Evolutionary conservation across 1,284 basidiomycete species (phyloP).

Genomic region (Pseudozyma sp.): DNA sequence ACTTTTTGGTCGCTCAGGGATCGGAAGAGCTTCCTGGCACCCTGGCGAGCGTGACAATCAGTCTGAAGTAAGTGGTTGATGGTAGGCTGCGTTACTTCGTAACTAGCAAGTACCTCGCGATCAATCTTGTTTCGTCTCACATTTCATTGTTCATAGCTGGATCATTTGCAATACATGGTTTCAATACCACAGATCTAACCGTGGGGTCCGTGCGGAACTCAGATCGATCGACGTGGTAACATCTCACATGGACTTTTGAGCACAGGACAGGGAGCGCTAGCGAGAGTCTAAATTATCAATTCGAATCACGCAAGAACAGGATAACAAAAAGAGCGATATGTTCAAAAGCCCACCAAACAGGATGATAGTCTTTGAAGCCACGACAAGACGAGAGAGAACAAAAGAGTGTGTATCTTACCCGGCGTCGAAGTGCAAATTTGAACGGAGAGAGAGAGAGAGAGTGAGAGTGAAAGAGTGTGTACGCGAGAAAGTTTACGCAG

Average conservation of each 20-base stretch:
- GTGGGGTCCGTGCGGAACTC: too few relatives aligned
- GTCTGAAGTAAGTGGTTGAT: conserved; percentile 31
- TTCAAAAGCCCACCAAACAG: too few relatives aligned
- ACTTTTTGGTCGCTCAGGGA: conserved; percentile 54
- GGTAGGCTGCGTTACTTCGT: not conserved
- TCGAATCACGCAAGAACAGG: too few relatives aligned
- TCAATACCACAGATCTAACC: too few relatives aligned
- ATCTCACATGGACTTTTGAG: too few relatives aligned
- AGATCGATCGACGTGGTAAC: too few relatives aligned
- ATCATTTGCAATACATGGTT: conserved; percentile 5
- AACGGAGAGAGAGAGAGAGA: not conserved
- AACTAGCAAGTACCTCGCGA: not conserved
- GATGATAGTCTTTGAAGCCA: too few relatives aligned
- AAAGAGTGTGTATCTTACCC: conserved; percentile 1
- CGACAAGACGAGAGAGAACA: not conserved
- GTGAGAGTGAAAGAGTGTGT: not conserved
- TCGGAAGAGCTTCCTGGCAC: conserved; percentile 56
- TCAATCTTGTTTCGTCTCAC: not conserved
- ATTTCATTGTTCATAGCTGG: conserved; percentile 3
- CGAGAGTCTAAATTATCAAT: not conserved
- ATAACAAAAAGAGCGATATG: too few relatives aligned
- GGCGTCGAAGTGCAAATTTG: not conserved
- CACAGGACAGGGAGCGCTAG: too few relatives aligned
- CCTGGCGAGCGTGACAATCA: conserved; percentile 58
- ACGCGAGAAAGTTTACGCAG: conserved; percentile 11